These are phyloP conservation scores for Linanthus parryae DNA, from an alignment of 148 eudicot genomes.

Conservation along the genomic window DNA sequence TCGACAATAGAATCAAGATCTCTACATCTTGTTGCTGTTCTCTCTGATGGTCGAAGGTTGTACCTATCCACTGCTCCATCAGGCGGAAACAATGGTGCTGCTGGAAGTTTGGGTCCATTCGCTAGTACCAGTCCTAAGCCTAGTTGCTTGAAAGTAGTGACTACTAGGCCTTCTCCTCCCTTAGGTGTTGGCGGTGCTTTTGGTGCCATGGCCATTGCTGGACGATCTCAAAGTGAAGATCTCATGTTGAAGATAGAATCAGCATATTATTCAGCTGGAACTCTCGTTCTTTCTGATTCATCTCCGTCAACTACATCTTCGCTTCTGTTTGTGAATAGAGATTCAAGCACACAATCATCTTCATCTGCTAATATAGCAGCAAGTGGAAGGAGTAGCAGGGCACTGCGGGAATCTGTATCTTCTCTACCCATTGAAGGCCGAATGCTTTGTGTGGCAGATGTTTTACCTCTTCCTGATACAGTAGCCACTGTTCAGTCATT, in stretches of 20 bases:
- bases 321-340: constrained; percentile 75
- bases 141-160: constrained; percentile 75
- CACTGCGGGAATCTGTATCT: constrained; percentile 83
- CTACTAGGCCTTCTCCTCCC: constrained; percentile 93
- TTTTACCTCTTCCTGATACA: constrained; percentile 74
- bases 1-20: constrained; percentile 86
- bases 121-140: constrained; percentile 51
- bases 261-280: constrained; percentile 73
- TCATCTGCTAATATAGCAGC: constrained; percentile 56
- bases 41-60: constrained; percentile 97
- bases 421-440: constrained; percentile 91
- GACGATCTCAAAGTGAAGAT: constrained; percentile 82
- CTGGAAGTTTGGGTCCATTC: constrained; percentile 54
- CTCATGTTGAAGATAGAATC: constrained; percentile 80
- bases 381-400: constrained; percentile 63
- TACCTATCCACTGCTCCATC: constrained; percentile 78
- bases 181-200: constrained; percentile 75
- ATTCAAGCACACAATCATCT: constrained; percentile 66
- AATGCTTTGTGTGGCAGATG: constrained; percentile 90
- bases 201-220: constrained; percentile 71
- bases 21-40: constrained; percentile 91
- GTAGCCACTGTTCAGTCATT: constrained; percentile 75
- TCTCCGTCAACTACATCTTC: constrained; percentile 82
- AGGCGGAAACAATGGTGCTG: constrained; percentile 51
- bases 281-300: constrained; percentile 94